These are phyloP conservation scores for Marasmius sp. DNA, from an alignment of 1,284 basidiomycete species.

Conservation along the genomic window DNA sequence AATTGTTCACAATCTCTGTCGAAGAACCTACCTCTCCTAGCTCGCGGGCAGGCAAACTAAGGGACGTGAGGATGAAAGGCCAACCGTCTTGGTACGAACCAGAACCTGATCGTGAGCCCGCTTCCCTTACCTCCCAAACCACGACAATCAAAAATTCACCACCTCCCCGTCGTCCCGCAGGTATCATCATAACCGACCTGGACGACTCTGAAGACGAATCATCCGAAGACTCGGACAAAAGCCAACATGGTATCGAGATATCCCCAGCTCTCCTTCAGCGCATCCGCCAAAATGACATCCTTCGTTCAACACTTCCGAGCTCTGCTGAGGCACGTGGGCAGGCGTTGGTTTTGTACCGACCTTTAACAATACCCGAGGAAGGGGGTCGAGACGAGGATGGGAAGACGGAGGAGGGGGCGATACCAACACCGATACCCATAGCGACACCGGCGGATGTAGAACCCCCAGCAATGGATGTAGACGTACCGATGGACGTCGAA, in stretches of 20 bases:
- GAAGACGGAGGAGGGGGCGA: constrained; percentile 14
- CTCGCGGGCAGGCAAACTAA: constrained; percentile 18
- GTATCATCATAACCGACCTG: constrained; percentile 63
- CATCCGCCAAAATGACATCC: constrained; percentile 30
- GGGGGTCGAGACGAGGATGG: constrained; percentile 13
- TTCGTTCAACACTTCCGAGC: constrained; percentile 17
- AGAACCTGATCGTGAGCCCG: constrained; percentile 62
- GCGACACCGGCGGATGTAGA: constrained; percentile 27
- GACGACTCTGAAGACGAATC: constrained; percentile 46
- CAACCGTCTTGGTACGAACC: constrained; percentile 63
- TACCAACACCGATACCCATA: background rate
- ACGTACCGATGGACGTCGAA: constrained; percentile 66
- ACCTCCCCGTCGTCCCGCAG: constrained; percentile 27
- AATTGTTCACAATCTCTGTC: constrained; percentile 33
- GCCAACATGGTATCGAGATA: constrained; percentile 31
- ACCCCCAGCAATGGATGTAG: constrained; percentile 23
- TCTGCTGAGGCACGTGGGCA: constrained; percentile 31
- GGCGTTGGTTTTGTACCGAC: constrained; percentile 61
- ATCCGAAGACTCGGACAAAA: constrained; percentile 30
- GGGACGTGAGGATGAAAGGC: constrained; percentile 59
- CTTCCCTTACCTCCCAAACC: constrained; percentile 1
- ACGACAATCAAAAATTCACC: constrained; percentile 1
- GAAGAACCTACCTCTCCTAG: constrained; percentile 41
- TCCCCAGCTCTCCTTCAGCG: constrained; percentile 49
- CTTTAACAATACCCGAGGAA: constrained; percentile 30